Percentiles rank a stretch among this genome's conserved stretches.
phyloP scores from a whole-genome alignment of 345 rosid genomes.

The Bruguiera sexangula region DNA sequence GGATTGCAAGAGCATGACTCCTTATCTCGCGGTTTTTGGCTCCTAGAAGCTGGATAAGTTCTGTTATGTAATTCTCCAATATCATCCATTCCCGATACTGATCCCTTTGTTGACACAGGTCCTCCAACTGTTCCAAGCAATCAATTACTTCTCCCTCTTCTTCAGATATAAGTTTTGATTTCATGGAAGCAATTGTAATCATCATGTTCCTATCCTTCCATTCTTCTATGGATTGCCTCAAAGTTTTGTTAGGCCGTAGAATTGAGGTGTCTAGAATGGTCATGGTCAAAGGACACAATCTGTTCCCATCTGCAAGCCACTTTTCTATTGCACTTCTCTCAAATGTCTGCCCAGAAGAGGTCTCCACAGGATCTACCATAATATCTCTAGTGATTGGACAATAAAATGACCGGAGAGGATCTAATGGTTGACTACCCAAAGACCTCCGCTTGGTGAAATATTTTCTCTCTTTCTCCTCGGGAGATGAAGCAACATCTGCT shows the following conservation, averaged over 20 bases:
- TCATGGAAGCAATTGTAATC: slow-evolving; percentile 57
- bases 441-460: slow-evolving; percentile 54
- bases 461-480: slow-evolving; percentile 48
- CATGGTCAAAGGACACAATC: slow-evolving; percentile 58
- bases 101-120: slow-evolving; percentile 54
- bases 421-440: slow-evolving; percentile 58
- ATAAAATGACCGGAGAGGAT: slow-evolving; percentile 62
- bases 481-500: slow-evolving; percentile 62
- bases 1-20: slow-evolving; percentile 41
- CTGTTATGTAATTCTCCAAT: slow-evolving; percentile 54
- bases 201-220: slow-evolving; percentile 74
- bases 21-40: slow-evolving; percentile 40
- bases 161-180: slow-evolving; percentile 41
- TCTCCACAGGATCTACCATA: slow-evolving; percentile 75
- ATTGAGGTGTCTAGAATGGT: slow-evolving; percentile 42
- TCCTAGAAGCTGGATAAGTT: slow-evolving; percentile 46
- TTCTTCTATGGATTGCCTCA: slow-evolving; percentile 69
- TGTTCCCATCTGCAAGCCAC: slow-evolving; percentile 64
- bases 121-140: slow-evolving; percentile 47
- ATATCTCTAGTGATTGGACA: slow-evolving; percentile 68
- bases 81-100: slow-evolving; percentile 62
- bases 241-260: slow-evolving; percentile 65
- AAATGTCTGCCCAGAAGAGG: slow-evolving; percentile 72
- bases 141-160: slow-evolving; percentile 47
- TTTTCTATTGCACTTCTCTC: slow-evolving; percentile 62